Evolutionary conservation across 768 basidiomycete genomes (phyloP).

Genomic region (Termitomyces sp.): DNA sequence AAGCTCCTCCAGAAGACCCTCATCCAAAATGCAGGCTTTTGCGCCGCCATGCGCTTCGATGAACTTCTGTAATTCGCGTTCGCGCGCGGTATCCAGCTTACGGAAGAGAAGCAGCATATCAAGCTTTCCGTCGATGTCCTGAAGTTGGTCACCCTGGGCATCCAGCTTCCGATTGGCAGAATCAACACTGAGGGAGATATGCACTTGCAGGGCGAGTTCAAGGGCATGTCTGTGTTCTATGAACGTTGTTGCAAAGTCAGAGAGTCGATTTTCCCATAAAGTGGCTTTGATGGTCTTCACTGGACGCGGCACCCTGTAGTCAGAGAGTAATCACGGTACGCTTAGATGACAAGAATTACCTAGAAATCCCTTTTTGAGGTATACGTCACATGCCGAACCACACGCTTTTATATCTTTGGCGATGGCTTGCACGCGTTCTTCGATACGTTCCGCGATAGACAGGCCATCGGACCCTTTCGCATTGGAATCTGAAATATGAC

Average conservation of each 20-base stretch:
- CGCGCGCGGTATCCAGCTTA: slow-evolving; percentile 31
- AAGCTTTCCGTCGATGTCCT: slow-evolving; percentile 23
- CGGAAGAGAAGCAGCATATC: slow-evolving; percentile 30
- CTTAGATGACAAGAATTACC: slow-evolving; percentile 17
- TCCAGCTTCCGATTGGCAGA: slow-evolving; percentile 25
- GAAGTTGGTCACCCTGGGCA: slow-evolving; percentile 12
- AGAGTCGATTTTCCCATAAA: slow-evolving; percentile 32
- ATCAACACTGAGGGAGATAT: slow-evolving; percentile 32
- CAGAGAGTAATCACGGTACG: neutral
- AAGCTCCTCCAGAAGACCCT: slow-evolving; percentile 25
- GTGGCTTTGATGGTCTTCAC: slow-evolving; percentile 30
- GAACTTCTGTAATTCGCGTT: slow-evolving; percentile 30
- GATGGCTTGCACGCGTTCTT: slow-evolving; percentile 20
- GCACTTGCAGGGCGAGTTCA: slow-evolving; percentile 28
- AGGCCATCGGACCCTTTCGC: slow-evolving; percentile 25
- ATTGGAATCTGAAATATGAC: slow-evolving; percentile 18
- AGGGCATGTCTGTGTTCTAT: slow-evolving; percentile 27
- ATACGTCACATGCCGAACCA: slow-evolving; percentile 39
- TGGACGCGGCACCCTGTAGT: slow-evolving; percentile 4
- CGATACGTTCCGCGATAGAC: slow-evolving; percentile 23
- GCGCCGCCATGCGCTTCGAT: slow-evolving; percentile 35
- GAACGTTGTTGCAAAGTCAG: slow-evolving; percentile 26
- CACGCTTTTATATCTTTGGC: slow-evolving; percentile 36
- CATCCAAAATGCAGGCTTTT: slow-evolving; percentile 25
- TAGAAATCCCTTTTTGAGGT: slow-evolving; percentile 36